Evolutionary conservation across 257 asterid genomes (phyloP).

Genomic region (Salvia rosmarinus): DNA sequence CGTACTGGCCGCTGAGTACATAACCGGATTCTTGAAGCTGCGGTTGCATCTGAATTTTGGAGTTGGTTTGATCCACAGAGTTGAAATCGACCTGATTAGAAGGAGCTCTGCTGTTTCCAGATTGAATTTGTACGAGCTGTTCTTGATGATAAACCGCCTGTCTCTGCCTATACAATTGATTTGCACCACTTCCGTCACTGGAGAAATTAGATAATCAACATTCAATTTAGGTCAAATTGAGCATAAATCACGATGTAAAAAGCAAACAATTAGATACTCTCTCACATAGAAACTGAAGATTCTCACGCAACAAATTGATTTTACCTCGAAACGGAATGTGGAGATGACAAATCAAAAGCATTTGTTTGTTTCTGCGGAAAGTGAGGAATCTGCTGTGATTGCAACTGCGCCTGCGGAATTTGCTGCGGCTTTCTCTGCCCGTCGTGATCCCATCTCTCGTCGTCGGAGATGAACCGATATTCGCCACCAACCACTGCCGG

Average conservation of each 20-base stretch:
- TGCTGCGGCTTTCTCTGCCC: slow-evolving; percentile 50
- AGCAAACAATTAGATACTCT: no score
- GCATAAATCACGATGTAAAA: background rate
- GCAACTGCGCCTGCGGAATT: slow-evolving; percentile 50
- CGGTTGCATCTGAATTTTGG: slow-evolving; percentile 52
- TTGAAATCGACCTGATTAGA: slow-evolving; percentile 51
- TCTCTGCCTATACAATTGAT: slow-evolving; percentile 64
- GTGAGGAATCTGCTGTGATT: slow-evolving; percentile 41
- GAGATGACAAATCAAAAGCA: slow-evolving; percentile 63
- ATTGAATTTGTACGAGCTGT: slow-evolving; percentile 47
- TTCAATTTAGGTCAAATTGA: slow-evolving; percentile 30
- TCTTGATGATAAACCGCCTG: slow-evolving; percentile 68
- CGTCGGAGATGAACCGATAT: slow-evolving; percentile 57
- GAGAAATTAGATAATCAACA: slow-evolving; percentile 24
- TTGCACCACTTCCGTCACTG: slow-evolving; percentile 75
- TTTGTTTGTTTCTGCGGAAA: slow-evolving; percentile 56
- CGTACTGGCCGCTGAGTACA: slow-evolving; percentile 49
- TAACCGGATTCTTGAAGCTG: slow-evolving; percentile 62
- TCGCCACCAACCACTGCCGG: slow-evolving; percentile 63
- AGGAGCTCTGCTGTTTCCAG: slow-evolving; percentile 46
- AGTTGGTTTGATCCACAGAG: slow-evolving; percentile 43
- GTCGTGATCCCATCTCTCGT: slow-evolving; percentile 78
- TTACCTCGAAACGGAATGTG: slow-evolving; percentile 90
- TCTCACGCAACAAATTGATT: no score
- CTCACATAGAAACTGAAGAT: no score